These are phyloP conservation scores for Cladosporium phlei DNA, from an alignment of 2,329 filamentous ascomycete genomes.

Conservation along the genomic window DNA sequence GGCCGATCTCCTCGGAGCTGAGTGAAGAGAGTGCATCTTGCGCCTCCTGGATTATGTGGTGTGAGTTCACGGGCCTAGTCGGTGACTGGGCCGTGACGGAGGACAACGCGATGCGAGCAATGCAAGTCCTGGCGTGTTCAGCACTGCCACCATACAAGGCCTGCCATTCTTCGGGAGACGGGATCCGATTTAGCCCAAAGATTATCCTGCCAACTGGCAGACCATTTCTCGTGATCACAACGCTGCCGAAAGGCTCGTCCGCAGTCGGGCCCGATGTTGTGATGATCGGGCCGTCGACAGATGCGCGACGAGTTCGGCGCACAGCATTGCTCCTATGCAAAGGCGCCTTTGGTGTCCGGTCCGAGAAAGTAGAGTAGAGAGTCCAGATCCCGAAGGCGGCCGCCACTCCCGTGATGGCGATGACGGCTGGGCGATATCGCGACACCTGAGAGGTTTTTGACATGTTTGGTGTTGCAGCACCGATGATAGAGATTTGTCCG, in stretches of 20 bases:
- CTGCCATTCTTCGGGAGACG: conserved; percentile 7
- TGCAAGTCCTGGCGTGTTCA: not conserved
- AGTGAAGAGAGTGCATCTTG: not conserved
- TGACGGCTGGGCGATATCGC: conserved; percentile 48
- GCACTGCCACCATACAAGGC: not conserved
- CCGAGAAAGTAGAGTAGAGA: conserved; percentile 45
- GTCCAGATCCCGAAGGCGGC: conserved; percentile 57
- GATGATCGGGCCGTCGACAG: not conserved
- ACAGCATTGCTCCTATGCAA: conserved; percentile 66
- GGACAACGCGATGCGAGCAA: not conserved
- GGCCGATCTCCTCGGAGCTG: not conserved
- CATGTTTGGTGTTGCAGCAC: conserved; percentile 2
- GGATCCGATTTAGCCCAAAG: conserved; percentile 2
- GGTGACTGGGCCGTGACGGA: not conserved
- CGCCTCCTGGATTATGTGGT: not conserved
- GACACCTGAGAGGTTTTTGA: conserved; percentile 15
- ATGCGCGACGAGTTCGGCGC: conserved; percentile 39
- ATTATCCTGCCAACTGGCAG: not conserved
- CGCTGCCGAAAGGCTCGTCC: conserved; percentile 13
- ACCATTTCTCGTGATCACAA: not conserved
- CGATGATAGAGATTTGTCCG: no score
- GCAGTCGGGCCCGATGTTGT: not conserved
- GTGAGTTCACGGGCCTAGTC: no score
- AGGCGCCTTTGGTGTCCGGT: conserved; percentile 25
- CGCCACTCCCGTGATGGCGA: conserved; percentile 52